phyloP scores from a whole-genome alignment of 371 early-diverging fungal species.

The Syncephalastrum sp. region DNA sequence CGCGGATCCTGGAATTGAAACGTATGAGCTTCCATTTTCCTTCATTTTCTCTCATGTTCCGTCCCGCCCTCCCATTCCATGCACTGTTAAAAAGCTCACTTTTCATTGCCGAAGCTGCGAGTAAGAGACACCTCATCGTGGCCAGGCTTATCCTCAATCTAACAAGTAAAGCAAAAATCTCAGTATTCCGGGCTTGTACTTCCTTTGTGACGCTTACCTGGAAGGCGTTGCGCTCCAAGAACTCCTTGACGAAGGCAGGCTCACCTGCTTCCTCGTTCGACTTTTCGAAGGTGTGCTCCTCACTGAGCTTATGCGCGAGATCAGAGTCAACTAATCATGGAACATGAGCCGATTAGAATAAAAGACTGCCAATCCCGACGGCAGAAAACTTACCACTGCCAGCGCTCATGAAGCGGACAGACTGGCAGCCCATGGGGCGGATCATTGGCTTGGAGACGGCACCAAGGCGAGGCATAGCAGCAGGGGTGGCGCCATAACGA shows the following conservation, averaged over 20 bases:
- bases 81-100: constrained; percentile 46
- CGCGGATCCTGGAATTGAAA: constrained; percentile 62
- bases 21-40: neutral
- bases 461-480: constrained; percentile 17
- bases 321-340: constrained; percentile 58
- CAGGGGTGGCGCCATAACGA: constrained; percentile 14
- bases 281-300: constrained; percentile 84
- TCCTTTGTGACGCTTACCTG: constrained; percentile 45
- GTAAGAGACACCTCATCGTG: constrained; percentile 78
- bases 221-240: constrained; percentile 74
- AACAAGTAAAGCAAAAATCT: neutral
- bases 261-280: constrained; percentile 57
- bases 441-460: constrained; percentile 29
- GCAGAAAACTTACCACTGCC: constrained; percentile 29
- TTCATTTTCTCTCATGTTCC: neutral
- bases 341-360: neutral
- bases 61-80: too few relatives aligned
- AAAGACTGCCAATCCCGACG: neutral
- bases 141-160: constrained; percentile 82
- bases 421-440: constrained; percentile 12
- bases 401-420: constrained; percentile 23
- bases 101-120: constrained; percentile 90
- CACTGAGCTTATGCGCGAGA: constrained; percentile 67
- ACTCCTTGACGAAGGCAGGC: constrained; percentile 78
- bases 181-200: too few relatives aligned